These are phyloP conservation scores for Epichloe sp. DNA, from an alignment of 2,329 filamentous ascomycete species.

Conservation along the genomic window DNA sequence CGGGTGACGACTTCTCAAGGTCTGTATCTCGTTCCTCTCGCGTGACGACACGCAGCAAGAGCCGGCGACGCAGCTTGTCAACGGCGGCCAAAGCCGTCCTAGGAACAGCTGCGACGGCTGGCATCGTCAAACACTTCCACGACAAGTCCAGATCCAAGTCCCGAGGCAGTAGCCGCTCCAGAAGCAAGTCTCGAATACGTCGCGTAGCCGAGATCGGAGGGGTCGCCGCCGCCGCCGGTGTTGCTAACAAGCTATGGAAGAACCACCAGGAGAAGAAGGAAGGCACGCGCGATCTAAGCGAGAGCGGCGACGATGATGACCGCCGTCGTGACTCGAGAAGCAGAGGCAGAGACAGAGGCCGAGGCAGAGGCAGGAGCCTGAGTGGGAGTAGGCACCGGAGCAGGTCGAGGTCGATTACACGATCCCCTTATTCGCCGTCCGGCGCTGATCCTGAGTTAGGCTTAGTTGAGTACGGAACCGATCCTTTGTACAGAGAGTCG, in stretches of 20 bases:
- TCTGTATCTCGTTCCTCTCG: conserved; percentile 25
- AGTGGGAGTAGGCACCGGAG: conserved; percentile 17
- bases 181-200: conserved; percentile 34
- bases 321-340: conserved; percentile 19
- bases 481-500: conserved; percentile 36
- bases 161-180: conserved; percentile 18
- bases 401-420: conserved; percentile 39
- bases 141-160: conserved; percentile 32
- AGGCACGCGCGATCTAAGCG: conserved; percentile 19
- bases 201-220: conserved; percentile 49
- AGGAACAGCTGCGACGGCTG: conserved; percentile 44
- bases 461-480: conserved; percentile 53
- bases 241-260: conserved; percentile 49
- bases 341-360: conserved; percentile 14
- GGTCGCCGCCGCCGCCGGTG: conserved; percentile 47
- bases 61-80: conserved; percentile 33
- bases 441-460: conserved; percentile 53
- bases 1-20: conserved; percentile 27
- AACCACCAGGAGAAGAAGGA: conserved; percentile 48
- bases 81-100: conserved; percentile 42
- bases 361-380: conserved; percentile 16
- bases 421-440: conserved; percentile 36
- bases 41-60: conserved; percentile 24
- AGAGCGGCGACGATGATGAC: conserved; percentile 23
- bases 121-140: conserved; percentile 43